Percentiles rank a stretch among this genome's conserved stretches.
phyloP scores from a whole-genome alignment of 2,329 filamentous ascomycete species.

The Phymatotrichopsis omnivora region DNA sequence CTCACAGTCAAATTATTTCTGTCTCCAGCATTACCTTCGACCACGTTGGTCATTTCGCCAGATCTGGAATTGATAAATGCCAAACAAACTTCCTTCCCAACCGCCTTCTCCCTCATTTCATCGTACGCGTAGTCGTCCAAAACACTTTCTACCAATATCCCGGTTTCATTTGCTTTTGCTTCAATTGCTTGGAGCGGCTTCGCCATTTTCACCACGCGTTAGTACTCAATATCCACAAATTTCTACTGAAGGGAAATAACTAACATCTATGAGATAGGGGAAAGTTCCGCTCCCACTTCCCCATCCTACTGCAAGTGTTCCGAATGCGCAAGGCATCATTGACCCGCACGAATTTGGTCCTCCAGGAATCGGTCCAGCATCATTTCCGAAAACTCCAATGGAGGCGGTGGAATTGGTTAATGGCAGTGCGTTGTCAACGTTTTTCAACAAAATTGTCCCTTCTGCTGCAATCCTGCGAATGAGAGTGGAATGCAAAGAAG shows the following conservation, averaged over 20 bases:
- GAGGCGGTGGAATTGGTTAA: slow-evolving; percentile 32
- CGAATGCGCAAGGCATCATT: slow-evolving; percentile 48
- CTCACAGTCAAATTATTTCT: slow-evolving; percentile 55
- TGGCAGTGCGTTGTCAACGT: slow-evolving; percentile 39
- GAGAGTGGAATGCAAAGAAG: slow-evolving; percentile 21
- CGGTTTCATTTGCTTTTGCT: slow-evolving; percentile 44
- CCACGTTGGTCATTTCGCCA: slow-evolving; percentile 54
- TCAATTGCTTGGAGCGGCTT: slow-evolving; percentile 54
- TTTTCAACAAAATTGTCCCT: slow-evolving; percentile 57
- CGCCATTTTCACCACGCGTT: slow-evolving; percentile 57
- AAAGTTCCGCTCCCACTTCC: slow-evolving; percentile 15
- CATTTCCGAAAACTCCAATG: slow-evolving; percentile 53
- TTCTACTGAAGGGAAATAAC: not conserved
- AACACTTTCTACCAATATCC: slow-evolving; percentile 42
- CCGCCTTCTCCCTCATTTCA: slow-evolving; percentile 40
- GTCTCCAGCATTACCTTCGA: slow-evolving; percentile 52
- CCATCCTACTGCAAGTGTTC: slow-evolving; percentile 25
- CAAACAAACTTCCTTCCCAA: slow-evolving; percentile 47
- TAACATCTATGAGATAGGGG: slow-evolving; percentile 15
- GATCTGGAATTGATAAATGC: slow-evolving; percentile 57
- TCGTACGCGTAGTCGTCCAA: slow-evolving; percentile 34
- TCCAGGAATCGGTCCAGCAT: slow-evolving; percentile 49
- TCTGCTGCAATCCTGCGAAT: slow-evolving; percentile 46
- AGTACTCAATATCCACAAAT: slow-evolving; percentile 44
- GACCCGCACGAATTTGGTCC: slow-evolving; percentile 57